These are phyloP conservation scores for Achaetomium macrosporum DNA, from an alignment of 2,329 filamentous ascomycete genomes.

Conservation along the genomic window DNA sequence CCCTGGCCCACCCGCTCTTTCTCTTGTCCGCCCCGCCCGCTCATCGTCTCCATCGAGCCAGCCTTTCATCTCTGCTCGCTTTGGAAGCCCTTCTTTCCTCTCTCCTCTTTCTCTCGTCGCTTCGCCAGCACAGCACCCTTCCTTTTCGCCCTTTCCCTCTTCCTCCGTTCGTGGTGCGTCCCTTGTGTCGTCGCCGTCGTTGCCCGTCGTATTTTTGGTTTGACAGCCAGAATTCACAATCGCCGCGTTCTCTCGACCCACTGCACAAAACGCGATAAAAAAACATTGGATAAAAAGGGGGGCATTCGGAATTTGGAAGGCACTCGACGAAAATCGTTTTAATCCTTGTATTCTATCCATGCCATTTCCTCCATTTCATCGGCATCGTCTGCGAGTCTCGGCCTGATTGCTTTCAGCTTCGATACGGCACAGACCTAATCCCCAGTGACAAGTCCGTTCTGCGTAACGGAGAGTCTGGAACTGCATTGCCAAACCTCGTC, in stretches of 20 bases:
- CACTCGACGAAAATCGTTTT: constrained; percentile 27
- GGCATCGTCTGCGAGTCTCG: constrained; percentile 11
- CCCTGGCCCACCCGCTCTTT: constrained; percentile 15
- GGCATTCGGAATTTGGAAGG: constrained; percentile 22
- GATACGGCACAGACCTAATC: constrained; percentile 11
- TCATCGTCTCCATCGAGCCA: constrained; percentile 18
- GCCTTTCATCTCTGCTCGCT: constrained; percentile 27
- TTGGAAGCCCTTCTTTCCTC: constrained; percentile 19
- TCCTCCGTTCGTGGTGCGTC: constrained; percentile 30
- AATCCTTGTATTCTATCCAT: constrained; percentile 31
- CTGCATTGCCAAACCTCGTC: neutral
- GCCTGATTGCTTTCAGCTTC: constrained; percentile 5
- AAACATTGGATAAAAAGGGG: constrained; percentile 21
- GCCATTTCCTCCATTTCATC: constrained; percentile 20
- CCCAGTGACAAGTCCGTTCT: neutral
- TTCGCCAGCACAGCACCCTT: constrained; percentile 28
- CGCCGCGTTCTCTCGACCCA: constrained; percentile 28
- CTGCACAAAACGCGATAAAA: constrained; percentile 20
- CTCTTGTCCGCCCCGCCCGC: constrained; percentile 22
- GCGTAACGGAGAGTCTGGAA: neutral
- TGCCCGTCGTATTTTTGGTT: constrained; percentile 23
- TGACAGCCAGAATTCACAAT: constrained; percentile 21
- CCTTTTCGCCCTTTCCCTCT: constrained; percentile 31
- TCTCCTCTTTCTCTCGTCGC: constrained; percentile 26
- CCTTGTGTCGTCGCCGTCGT: constrained; percentile 25